Conservation (phyloP, 2,329 filamentous ascomycete species). For the Ceratocystis alfenasii region DNA sequence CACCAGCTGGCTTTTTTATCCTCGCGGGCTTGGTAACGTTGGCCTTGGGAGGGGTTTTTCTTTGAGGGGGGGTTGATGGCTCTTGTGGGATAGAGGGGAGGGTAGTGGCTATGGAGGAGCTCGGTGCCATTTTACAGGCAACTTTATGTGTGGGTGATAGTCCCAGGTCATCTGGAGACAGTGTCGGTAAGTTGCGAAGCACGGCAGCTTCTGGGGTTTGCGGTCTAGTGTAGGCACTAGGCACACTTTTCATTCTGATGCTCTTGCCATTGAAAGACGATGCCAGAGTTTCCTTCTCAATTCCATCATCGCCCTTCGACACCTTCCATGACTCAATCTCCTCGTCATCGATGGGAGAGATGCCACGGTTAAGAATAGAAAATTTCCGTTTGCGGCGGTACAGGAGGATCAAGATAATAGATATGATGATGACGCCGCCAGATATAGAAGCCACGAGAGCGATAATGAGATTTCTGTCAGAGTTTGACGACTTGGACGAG, state of each 20-base stretch:
- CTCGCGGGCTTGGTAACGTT: slow-evolving; percentile 24
- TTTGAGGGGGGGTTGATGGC: slow-evolving; percentile 27
- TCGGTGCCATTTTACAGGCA: slow-evolving; percentile 21
- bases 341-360: slow-evolving; percentile 51
- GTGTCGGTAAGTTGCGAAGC: background rate
- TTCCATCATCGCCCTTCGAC: slow-evolving; percentile 25
- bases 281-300: slow-evolving; percentile 26
- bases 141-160: background rate
- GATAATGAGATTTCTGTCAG: slow-evolving; percentile 37
- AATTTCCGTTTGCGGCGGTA: slow-evolving; percentile 31
- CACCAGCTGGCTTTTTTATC: slow-evolving; percentile 38
- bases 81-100: slow-evolving; percentile 27
- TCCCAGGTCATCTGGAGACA: background rate
- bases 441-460: slow-evolving; percentile 42
- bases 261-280: background rate
- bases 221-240: background rate
- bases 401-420: slow-evolving; percentile 31
- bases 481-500: slow-evolving; percentile 11
- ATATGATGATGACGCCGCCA: slow-evolving; percentile 29
- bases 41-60: background rate
- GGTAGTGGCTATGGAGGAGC: slow-evolving; percentile 17
- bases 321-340: slow-evolving; percentile 54
- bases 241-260: background rate
- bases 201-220: background rate
- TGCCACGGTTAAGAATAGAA: slow-evolving; percentile 41